Base-by-base conservation (phyloP, 345 rosid genomes). In the Rhodamnia argentea region DNA sequence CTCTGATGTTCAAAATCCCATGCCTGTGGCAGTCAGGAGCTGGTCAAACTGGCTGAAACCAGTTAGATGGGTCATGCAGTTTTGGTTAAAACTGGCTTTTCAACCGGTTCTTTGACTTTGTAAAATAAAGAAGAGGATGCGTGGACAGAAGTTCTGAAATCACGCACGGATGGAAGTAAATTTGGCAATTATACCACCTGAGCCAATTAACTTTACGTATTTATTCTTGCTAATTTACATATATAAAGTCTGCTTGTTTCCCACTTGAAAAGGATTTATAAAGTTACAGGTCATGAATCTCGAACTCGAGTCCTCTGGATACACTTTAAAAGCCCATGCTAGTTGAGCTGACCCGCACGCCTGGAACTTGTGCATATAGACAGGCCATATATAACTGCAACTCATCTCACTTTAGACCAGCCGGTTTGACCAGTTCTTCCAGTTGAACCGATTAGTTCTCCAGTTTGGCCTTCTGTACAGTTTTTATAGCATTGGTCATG, bases 61-160 rank as follows among this genome's bases (percentile, higher is more conserved):
- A 29, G 76, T 16, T 86, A 88, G 92, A 70, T 84, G 85, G 59
- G 85, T 58, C 53, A 86, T 11, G 94, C 44, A 64, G 76, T 64
- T 64, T 64, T 1, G 29, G 42, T 64, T 64, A 16, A 29, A 64
- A 64, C 76, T 18, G 32, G 76, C 32, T 29, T 32, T 64, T 29
- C 76, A 64, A 64, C 10, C 6, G 0, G 11, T 64, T 64, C 42
- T 29, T 32, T 64, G 76, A 64, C 76, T 64, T 64, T 29, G 9
- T 64, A 29, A 29, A 64, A 64, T 16, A 29, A 64, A 29, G 76
- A 64, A 29, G 44, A 64, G 44, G 76, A 64, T 64, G 76, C 23
- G 76, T 14, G 75, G 75, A 29, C 22, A 62, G 40, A 62, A 7
- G 22, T 29, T 64, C 32, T 7, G 12, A 29, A 64, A 64, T 64